Conservation (phyloP, 2,329 filamentous ascomycete genomes). For the Ophiocordyceps australis region DNA sequence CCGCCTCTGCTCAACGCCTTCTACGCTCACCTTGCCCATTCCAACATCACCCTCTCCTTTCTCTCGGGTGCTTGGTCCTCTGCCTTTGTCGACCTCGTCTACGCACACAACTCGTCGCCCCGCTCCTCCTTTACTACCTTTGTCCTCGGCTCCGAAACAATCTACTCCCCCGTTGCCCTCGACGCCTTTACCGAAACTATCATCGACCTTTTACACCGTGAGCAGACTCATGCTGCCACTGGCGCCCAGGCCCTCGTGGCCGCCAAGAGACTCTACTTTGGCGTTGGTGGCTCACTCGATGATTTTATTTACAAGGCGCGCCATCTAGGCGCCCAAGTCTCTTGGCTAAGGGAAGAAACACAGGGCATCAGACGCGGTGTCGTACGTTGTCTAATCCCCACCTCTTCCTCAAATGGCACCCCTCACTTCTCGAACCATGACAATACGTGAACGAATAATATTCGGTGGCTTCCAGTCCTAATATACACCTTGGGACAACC, state of each 20-base stretch:
- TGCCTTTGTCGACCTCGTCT: conserved; percentile 42
- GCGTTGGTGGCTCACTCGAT: conserved; percentile 65
- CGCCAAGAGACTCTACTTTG: conserved; percentile 70
- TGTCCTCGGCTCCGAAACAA: conserved; percentile 62
- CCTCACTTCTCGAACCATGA: no score
- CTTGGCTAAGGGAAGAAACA: conserved; percentile 35
- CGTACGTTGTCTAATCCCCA: conserved; percentile 31
- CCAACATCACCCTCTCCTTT: conserved; percentile 41
- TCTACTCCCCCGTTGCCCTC: conserved; percentile 61
- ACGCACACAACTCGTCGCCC: conserved; percentile 6
- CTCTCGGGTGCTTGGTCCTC: conserved; percentile 60
- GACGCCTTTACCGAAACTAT: conserved; percentile 50
- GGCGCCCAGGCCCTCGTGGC: conserved; percentile 46
- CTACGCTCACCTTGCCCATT: conserved; percentile 26
- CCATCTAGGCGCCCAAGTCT: conserved; percentile 26
- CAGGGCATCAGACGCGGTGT: conserved; percentile 44
- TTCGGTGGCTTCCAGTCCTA: no score
- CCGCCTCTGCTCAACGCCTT: conserved; percentile 41
- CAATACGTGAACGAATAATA: no score
- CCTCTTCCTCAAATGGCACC: no score
- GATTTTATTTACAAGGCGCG: conserved; percentile 44
- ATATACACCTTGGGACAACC: no score
- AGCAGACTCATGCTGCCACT: conserved; percentile 15
- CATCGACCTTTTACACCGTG: conserved; percentile 33
- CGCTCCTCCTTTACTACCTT: conserved; percentile 17